Base-by-base conservation (phyloP, 305 asterid genomes). In the Plantago lanceolata region DNA sequence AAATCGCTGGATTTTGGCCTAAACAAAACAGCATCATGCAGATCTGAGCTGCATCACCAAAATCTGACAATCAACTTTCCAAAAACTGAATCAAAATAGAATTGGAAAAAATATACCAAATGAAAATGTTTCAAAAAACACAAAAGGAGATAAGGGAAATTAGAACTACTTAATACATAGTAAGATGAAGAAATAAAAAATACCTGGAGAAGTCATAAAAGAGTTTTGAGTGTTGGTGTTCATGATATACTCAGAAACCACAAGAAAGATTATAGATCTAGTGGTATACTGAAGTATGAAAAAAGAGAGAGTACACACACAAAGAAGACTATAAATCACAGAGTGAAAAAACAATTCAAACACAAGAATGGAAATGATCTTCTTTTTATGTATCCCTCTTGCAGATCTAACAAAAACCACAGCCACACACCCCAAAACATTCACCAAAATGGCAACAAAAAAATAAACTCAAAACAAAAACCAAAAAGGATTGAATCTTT, bases 371-470 rank as follows among this genome's bases (percentile, higher is more conserved):
- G 80, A 74, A 81, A 73, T 54, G 58, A 69, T 69, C 64, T 71
- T 68, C 74, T 68, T 72, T 79, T 68, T 73, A 65, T 70, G 83
- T 65, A 71, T 82, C 77, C 79, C 85, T 70, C 71, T 82, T 75
- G 79, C 88, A 82, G 88, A 82, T 82, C 88, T 82, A 82, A 78
- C 85, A 77, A 81, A 78, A 81, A 63, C 76, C 73, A 57, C 76
- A 72, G 82, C 85, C 96, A 85, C 75, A 84, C 78, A 58, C 81
- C 75, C 75, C 80, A 71, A 83, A 78, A 65, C 81, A 82, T 68
- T 82, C 96, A 85, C 91, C 50, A 73, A 85, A 87, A 85, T 61
- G 95, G 96, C 88, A 92, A 86, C 88, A 92, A 86, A 69, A 82
- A 69, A 48, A 71, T 4, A 63, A 59, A 56, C 61, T 47, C 6